Evolutionary conservation across 139 green algal genomes (phyloP), one percentile per base, ranked within the genome.

Genomic region (Nannochloris sp.): DNA sequence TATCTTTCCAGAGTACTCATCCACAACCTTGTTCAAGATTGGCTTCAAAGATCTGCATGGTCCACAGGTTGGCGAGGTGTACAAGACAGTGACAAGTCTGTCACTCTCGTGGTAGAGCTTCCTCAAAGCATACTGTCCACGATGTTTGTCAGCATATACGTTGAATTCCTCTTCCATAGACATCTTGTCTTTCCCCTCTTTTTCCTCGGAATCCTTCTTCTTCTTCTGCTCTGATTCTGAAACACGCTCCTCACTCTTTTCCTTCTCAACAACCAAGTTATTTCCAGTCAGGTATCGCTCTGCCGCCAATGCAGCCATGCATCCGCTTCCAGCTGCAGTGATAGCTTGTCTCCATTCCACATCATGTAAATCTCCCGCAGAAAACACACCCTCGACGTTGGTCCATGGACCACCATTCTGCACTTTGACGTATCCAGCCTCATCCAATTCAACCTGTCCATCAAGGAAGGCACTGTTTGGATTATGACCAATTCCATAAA

Each of bases 401-500:
- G 90, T 96, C 48, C 67, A 25, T n/a, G 78, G 76, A 4, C 57
- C 53, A 37, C 61, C 49, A 11, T 74, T 63, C 24, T 69, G 60
- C 31, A 77, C 69, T 12, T 25, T 60, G 19, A 97, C 86, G 70
- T 96, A 97, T 15, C 91, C 91, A 19, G 74, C 73, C 4, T 86
- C 78, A 71, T 96, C 91, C 40, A 94, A 72, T 61, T 93, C 84
- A 16, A 96, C 69, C 24, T 85, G 74, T 12, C 67, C 72, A 21
- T 44, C 23, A 14, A 88, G 31, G 1, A 79, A 31, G 29, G 25
- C n/a, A 71, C 75, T 95, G 87, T 98, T 98, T 56, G 93, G 93
- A 44, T 76, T 79, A 75, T 98, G 93, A 19, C 93, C 93, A 62
- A 98, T 98, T 64, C 93, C 93, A 70, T 98, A 98, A 64, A 98